These are phyloP conservation scores for Eucalyptus grandis DNA, from an alignment of 345 rosid species.

Conservation along the genomic window DNA sequence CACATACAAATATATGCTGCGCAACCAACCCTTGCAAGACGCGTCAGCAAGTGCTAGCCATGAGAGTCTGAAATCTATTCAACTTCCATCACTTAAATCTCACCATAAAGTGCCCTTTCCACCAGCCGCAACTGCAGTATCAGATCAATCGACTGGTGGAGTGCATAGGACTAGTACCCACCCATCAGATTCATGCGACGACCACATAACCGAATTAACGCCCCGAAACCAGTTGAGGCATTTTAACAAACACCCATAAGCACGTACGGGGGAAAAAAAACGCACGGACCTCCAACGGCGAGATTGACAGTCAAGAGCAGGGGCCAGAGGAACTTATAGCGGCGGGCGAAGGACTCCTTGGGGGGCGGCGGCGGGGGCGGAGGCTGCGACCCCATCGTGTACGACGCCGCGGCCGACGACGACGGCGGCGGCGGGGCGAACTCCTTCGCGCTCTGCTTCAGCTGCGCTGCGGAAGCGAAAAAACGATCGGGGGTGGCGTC, in stretches of 20 bases:
- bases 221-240: background rate
- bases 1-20: background rate
- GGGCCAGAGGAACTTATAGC: constrained; percentile 83
- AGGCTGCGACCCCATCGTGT: constrained; percentile 43
- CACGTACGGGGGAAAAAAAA: background rate
- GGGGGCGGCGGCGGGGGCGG: constrained; percentile 43
- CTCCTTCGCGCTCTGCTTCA: constrained; percentile 21
- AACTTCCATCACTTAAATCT: background rate
- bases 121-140: background rate
- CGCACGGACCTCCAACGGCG: constrained; percentile 56
- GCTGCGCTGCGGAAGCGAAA: constrained; percentile 22
- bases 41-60: background rate
- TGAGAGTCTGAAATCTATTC: background rate
- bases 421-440: constrained; percentile 6
- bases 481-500: background rate
- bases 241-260: background rate
- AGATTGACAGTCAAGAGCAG: constrained; percentile 68
- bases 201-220: background rate
- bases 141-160: background rate
- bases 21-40: background rate
- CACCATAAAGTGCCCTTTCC: background rate
- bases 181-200: background rate
- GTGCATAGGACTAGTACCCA: background rate
- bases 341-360: constrained; percentile 67
- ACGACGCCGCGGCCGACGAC: constrained; percentile 32